Conservation (phyloP, 2,329 filamentous ascomycete genomes). For the Sclerotinia trifoliorum region DNA sequence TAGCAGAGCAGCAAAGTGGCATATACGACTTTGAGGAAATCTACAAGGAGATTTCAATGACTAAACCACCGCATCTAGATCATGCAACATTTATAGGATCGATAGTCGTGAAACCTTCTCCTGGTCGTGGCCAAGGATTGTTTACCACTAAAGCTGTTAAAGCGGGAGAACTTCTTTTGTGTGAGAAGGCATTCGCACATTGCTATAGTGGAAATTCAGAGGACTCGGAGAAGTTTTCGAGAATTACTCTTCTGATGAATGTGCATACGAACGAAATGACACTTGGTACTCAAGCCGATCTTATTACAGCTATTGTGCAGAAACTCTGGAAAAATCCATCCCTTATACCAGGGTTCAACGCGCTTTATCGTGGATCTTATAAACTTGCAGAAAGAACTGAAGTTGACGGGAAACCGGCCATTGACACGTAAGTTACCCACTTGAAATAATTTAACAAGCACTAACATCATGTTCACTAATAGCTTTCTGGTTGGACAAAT, state of each 20-base stretch:
- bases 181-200: slow-evolving; percentile 29
- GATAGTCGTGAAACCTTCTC: slow-evolving; percentile 22
- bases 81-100: slow-evolving; percentile 27
- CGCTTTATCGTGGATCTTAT: slow-evolving; percentile 25
- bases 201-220: slow-evolving; percentile 16
- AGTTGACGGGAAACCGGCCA: slow-evolving; percentile 21
- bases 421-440: slow-evolving; percentile 25
- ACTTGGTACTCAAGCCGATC: slow-evolving; percentile 19
- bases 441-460: background rate
- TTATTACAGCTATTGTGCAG: slow-evolving; percentile 22
- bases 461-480: slow-evolving; percentile 2
- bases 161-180: slow-evolving; percentile 27
- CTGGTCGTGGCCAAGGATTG: slow-evolving; percentile 20
- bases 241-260: slow-evolving; percentile 19
- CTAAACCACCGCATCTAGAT: slow-evolving; percentile 22
- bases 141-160: slow-evolving; percentile 26
- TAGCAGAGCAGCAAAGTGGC: slow-evolving; percentile 27
- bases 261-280: slow-evolving; percentile 16
- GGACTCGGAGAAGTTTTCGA: background rate
- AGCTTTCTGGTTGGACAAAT: slow-evolving; percentile 24
- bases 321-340: slow-evolving; percentile 24
- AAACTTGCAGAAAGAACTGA: background rate
- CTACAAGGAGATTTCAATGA: slow-evolving; percentile 23
- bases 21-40: slow-evolving; percentile 26
- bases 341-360: slow-evolving; percentile 21